Conservation (phyloP, 495 filamentous ascomycete species). For the Daldinia vernicosa region DNA sequence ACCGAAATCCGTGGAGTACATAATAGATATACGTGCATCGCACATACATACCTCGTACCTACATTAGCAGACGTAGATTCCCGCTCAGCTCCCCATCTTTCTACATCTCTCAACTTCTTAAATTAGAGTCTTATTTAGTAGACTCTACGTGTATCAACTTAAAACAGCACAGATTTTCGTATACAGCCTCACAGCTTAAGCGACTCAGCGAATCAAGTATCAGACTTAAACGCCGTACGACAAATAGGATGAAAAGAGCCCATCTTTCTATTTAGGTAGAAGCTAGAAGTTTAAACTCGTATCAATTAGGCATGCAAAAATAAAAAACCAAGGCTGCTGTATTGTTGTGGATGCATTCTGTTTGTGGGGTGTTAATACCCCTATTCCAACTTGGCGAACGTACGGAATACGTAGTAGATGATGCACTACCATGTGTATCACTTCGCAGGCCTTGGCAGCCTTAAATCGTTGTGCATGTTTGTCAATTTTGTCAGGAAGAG, state of each 20-base stretch:
- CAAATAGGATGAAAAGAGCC: neutral
- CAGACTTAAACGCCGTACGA: neutral
- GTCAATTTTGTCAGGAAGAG: constrained; percentile 17
- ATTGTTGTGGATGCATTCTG: neutral
- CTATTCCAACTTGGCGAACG: neutral
- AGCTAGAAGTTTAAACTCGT: neutral
- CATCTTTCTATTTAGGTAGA: neutral
- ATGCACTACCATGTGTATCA: neutral
- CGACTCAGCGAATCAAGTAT: neutral
- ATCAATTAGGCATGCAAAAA: neutral
- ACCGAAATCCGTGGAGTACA: constrained; percentile 20
- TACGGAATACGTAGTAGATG: too few species aligned
- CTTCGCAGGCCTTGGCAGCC: constrained; percentile 19
- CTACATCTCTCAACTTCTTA: constrained; percentile 23
- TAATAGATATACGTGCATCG: neutral
- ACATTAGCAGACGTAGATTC: neutral
- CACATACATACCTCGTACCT: neutral
- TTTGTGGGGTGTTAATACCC: neutral
- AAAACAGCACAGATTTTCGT: neutral
- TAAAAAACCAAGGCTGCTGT: too few species aligned
- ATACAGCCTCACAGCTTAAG: neutral
- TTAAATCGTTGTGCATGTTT: constrained; percentile 6
- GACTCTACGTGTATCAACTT: neutral
- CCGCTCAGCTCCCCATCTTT: constrained; percentile 4
- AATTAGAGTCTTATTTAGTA: constrained; percentile 32